phyloP scores from a whole-genome alignment of 192 early-diverging fungal species.

The Backusella morwellensis region DNA sequence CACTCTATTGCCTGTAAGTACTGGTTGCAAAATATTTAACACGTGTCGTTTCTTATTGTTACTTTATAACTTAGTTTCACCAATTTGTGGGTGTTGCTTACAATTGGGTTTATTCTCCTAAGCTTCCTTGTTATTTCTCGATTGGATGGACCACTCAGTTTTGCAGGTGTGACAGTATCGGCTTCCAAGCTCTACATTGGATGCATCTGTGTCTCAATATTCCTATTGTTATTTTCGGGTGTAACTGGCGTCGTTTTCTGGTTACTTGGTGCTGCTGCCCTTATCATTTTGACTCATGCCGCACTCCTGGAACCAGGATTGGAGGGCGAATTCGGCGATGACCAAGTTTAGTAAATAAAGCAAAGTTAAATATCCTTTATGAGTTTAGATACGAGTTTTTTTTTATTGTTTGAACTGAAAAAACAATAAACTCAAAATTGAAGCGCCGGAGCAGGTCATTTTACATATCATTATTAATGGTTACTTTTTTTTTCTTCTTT shows the following conservation, averaged over 20 bases:
- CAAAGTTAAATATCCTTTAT: not conserved
- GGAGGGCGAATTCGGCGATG: conserved; percentile 47
- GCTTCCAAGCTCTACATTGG: conserved; percentile 42
- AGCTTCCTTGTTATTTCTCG: conserved; percentile 48
- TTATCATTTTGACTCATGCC: conserved; percentile 52
- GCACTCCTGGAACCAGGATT: conserved; percentile 51
- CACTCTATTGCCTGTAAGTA: conserved; percentile 54
- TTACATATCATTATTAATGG: not conserved
- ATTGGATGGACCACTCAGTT: conserved; percentile 35
- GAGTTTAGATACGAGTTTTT: not conserved
- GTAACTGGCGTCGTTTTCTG: conserved; percentile 57
- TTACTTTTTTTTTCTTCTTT: not conserved
- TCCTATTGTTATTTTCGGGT: conserved; percentile 52
- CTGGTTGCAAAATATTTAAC: not conserved
- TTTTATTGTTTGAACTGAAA: not conserved
- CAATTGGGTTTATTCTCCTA: conserved; percentile 44
- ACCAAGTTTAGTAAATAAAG: conserved; percentile 10
- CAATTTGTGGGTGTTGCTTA: conserved; percentile 48
- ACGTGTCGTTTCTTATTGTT: not conserved
- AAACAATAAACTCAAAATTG: conserved; percentile 5
- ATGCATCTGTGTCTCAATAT: conserved; percentile 40
- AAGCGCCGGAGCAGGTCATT: not conserved
- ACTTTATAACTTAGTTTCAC: conserved; percentile 40
- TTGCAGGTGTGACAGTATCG: conserved; percentile 36
- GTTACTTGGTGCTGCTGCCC: conserved; percentile 56